Evolutionary conservation across 768 basidiomycete genomes (phyloP).

Genomic region (Hydnum rufescens): DNA sequence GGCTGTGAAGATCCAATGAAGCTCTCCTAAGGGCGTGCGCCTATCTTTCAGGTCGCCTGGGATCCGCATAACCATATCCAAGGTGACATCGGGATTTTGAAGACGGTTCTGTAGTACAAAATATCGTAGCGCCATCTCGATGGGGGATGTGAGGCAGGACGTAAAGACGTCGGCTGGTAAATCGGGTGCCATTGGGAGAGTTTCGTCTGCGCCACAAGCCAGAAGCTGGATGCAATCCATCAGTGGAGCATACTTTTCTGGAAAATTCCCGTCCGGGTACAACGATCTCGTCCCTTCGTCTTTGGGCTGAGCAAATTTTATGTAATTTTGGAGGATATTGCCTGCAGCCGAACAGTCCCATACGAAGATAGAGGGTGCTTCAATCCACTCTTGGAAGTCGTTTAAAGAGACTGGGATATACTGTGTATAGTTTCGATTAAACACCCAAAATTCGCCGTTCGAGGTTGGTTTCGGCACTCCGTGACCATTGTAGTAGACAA

Average conservation of each 20-base stretch:
- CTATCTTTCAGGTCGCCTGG: slow-evolving; percentile 95
- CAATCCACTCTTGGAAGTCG: slow-evolving; percentile 86
- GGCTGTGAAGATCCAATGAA: slow-evolving; percentile 99
- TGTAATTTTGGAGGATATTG: slow-evolving; percentile 79
- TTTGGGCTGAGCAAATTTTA: slow-evolving; percentile 51
- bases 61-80: slow-evolving; percentile 85
- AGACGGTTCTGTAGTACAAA: slow-evolving; percentile 77
- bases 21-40: slow-evolving; percentile 85
- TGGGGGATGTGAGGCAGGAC: slow-evolving; percentile 91
- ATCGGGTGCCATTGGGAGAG: slow-evolving; percentile 85
- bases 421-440: slow-evolving; percentile 92
- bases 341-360: slow-evolving; percentile 99
- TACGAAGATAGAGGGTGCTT: slow-evolving; percentile 88
- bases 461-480: slow-evolving; percentile 94
- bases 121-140: slow-evolving; percentile 90
- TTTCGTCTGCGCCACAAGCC: slow-evolving; percentile 80
- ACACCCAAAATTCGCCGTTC: slow-evolving; percentile 96
- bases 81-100: slow-evolving; percentile 55
- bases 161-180: slow-evolving; percentile 96
- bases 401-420: slow-evolving; percentile 93
- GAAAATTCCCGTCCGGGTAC: slow-evolving; percentile 32
- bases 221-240: slow-evolving; percentile 85
- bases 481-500: slow-evolving; percentile 98
- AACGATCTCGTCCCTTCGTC: slow-evolving; percentile 37
- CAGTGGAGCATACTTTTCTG: slow-evolving; percentile 29